These are phyloP conservation scores for Clathrospora elynae DNA, from an alignment of 2,329 filamentous ascomycete species.

Conservation along the genomic window DNA sequence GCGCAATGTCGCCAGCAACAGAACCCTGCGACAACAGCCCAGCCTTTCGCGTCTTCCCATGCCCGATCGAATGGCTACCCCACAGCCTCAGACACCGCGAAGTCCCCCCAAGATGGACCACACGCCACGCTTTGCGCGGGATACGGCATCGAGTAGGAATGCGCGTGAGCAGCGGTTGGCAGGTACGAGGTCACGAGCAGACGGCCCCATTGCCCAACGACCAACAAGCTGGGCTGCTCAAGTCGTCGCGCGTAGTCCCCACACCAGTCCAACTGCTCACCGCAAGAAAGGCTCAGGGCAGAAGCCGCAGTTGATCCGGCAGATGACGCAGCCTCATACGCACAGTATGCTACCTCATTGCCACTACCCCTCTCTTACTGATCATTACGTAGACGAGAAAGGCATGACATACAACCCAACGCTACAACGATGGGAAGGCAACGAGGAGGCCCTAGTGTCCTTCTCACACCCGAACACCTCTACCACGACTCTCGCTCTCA, in stretches of 20 bases:
- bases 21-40: conserved; percentile 60
- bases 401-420: conserved; percentile 95
- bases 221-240: conserved; percentile 66
- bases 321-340: conserved; percentile 74
- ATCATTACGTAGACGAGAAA: conserved; percentile 69
- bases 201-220: conserved; percentile 58
- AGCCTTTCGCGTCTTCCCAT: conserved; percentile 51
- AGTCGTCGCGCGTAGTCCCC: conserved; percentile 57
- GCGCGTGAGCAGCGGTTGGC: conserved; percentile 66
- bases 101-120: conserved; percentile 57
- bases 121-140: conserved; percentile 67
- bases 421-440: conserved; percentile 92
- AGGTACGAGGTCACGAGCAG: conserved; percentile 50
- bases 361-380: conserved; percentile 6
- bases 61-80: conserved; percentile 54
- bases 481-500: conserved; percentile 48
- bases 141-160: conserved; percentile 69
- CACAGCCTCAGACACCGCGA: conserved; percentile 60
- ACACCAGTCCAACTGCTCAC: conserved; percentile 56
- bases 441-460: conserved; percentile 79
- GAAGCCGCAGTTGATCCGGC: conserved; percentile 89
- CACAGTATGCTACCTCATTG: conserved; percentile 68
- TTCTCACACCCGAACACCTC: conserved; percentile 66
- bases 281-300: conserved; percentile 59
- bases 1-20: conserved; percentile 69